These are phyloP conservation scores for Picochlorum costavermella DNA, from an alignment of 139 green algal genomes.

Conservation along the genomic window DNA sequence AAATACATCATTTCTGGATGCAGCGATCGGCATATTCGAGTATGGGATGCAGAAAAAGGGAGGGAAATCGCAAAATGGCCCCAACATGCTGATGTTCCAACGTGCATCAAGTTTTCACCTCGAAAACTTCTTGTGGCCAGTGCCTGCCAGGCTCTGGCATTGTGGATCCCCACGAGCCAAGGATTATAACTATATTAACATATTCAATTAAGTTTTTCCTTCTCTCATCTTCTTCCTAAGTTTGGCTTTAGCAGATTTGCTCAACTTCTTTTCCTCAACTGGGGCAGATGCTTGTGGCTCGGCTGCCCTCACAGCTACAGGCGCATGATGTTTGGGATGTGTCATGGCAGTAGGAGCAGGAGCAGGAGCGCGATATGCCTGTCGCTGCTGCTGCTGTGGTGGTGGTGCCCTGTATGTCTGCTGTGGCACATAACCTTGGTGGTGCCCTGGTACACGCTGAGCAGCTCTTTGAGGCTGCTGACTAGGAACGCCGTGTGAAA, in stretches of 20 bases:
- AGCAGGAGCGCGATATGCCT: neutral
- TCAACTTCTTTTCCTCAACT: conserved; percentile 20
- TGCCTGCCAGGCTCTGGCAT: conserved; percentile 55
- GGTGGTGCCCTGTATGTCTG: neutral
- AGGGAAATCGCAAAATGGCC: conserved; percentile 50
- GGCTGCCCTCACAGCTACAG: conserved; percentile 9
- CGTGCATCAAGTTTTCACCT: conserved; percentile 59
- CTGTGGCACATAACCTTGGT: neutral
- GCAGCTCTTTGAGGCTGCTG: neutral
- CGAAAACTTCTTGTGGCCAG: conserved; percentile 64
- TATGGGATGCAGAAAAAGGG: conserved; percentile 50
- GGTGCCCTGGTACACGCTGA: neutral
- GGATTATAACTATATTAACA: neutral
- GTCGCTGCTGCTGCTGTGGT: neutral
- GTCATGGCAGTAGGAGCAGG: neutral
- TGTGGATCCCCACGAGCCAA: conserved; percentile 66
- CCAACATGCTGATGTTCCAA: conserved; percentile 57
- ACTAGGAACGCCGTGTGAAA: neutral
- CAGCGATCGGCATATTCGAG: conserved; percentile 53
- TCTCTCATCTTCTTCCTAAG: conserved; percentile 38
- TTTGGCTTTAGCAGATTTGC: conserved; percentile 23
- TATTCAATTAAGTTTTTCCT: conserved; percentile 20
- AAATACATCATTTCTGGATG: conserved; percentile 68
- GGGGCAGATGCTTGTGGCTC: neutral
- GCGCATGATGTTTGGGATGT: neutral